phyloP scores from a whole-genome alignment of 495 filamentous ascomycete species.

The Trichoderma asperelloides region DNA sequence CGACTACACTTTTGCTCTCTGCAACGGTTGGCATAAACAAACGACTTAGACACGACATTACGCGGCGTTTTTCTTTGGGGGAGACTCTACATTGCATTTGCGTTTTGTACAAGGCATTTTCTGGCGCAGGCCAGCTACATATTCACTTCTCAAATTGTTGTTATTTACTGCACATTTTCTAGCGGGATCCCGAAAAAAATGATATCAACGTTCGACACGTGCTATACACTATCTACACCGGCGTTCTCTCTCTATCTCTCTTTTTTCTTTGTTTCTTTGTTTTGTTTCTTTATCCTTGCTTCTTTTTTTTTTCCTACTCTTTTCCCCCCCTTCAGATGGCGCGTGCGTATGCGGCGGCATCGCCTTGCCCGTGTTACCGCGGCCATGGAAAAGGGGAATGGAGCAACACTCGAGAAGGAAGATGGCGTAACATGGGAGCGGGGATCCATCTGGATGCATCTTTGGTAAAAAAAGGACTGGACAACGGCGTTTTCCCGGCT shows the following conservation, averaged over 20 bases:
- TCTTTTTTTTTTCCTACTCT: neutral
- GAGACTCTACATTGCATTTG: neutral
- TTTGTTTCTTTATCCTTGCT: neutral
- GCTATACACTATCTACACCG: neutral
- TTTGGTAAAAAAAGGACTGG: neutral
- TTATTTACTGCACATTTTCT: constrained; percentile 1
- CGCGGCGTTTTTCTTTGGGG: neutral
- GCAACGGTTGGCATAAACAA: neutral
- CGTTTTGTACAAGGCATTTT: neutral
- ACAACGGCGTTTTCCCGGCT: neutral
- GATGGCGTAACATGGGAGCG: neutral
- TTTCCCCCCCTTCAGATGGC: too few species aligned
- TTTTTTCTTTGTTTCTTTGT: neutral
- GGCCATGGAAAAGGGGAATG: too few species aligned
- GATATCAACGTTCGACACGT: constrained; percentile 2
- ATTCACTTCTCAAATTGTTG: neutral
- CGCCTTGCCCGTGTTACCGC: neutral
- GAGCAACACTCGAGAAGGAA: neutral
- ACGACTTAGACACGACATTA: constrained; percentile 2
- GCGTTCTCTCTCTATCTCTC: neutral
- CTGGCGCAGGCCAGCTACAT: neutral
- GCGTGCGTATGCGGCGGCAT: neutral
- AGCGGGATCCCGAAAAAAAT: neutral
- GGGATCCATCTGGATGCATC: neutral
- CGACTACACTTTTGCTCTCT: neutral